Percentiles rank a stretch among this genome's conserved stretches.
Conservation (phyloP, 371 early-diverging fungal genomes). For the Syncephalastrum monosporum region DNA sequence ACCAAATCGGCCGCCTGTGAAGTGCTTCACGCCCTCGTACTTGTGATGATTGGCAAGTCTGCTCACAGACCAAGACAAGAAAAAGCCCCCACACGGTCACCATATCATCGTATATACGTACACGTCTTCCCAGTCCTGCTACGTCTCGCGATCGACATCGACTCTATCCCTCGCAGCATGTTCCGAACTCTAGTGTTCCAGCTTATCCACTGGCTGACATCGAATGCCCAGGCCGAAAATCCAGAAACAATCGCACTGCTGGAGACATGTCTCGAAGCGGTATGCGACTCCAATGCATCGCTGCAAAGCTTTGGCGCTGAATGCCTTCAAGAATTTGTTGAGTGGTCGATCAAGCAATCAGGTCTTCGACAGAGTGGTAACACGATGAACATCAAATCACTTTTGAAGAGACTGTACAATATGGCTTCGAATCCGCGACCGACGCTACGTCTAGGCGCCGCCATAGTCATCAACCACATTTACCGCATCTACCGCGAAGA, state of each 20-base stretch:
- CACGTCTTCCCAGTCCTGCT: constrained; percentile 71
- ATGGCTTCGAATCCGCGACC: constrained; percentile 60
- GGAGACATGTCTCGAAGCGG: constrained; percentile 67
- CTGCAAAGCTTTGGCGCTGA: constrained; percentile 77
- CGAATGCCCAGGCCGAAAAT: constrained; percentile 70
- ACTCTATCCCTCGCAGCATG: constrained; percentile 66
- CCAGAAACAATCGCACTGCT: constrained; percentile 75
- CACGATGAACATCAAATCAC: constrained; percentile 66
- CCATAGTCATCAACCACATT: constrained; percentile 71
- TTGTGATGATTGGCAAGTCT: constrained; percentile 72
- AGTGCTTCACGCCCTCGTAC: constrained; percentile 67
- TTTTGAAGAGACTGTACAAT: constrained; percentile 69
- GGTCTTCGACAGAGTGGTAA: constrained; percentile 37
- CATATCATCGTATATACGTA: constrained; percentile 60
- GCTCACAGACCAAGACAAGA: constrained; percentile 47
- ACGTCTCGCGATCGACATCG: constrained; percentile 71
- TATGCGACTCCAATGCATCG: constrained; percentile 54
- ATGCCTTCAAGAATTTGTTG: constrained; percentile 72
- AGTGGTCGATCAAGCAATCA: constrained; percentile 75
- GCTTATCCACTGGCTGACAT: constrained; percentile 81
- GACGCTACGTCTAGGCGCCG: constrained; percentile 68
- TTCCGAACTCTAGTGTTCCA: constrained; percentile 63
- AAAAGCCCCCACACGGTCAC: constrained; percentile 45
- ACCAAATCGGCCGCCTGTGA: constrained; percentile 79
- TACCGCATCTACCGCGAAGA: constrained; percentile 71